Base-by-base conservation (phyloP, 257 asterid species). In the Solanum tarijense region DNA sequence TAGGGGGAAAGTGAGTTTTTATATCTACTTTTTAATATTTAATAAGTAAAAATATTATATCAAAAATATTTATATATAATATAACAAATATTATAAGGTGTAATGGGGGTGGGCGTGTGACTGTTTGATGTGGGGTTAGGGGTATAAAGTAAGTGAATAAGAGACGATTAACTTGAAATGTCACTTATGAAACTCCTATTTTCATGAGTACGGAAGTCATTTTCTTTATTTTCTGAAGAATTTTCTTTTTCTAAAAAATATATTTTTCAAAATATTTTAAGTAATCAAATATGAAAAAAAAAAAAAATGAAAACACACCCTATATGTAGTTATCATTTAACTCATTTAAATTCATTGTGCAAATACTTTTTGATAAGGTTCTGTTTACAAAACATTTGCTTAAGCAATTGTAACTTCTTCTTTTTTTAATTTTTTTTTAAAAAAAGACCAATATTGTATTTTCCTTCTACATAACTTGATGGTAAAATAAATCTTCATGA, bases 81-180 rank as follows among this genome's bases (percentile, higher is more conserved):
- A 18, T 52, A 52, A 52, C 4, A 52, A 52, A 18, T 52, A 52
- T 18, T 18, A 52, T 52, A 18, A 18, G 10, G n/a, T 55, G n/a
- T 1, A 4, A 55, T 55, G n/a, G 2, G 23, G 0, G 65, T 0
- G 10, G n/a, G 1, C 9, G 10, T 6, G 10, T 2, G 65, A 55
- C 4, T 18, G 10, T 55, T 55, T 55, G 65, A 55, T 7, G 2
- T 0, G 0, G n/a, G n/a, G 65, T 55, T 55, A 21, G 10, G 4
- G 4, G 11, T 55, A 3, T 18, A 1, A 55, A 18, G 5, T 52
- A 7, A 6, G 1, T 52, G 23, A 52, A 16, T 16, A 52, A 6
- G 5, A 18, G 65, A 55, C n/a, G 6, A 55, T 23, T 23, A n/a
- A 23, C 5, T 58, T 58, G 2, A 7, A 58, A 58, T 58, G 27